These are phyloP conservation scores for Ophiostoma himal-ulmi DNA, from an alignment of 2,329 filamentous ascomycete genomes.

Conservation along the genomic window DNA sequence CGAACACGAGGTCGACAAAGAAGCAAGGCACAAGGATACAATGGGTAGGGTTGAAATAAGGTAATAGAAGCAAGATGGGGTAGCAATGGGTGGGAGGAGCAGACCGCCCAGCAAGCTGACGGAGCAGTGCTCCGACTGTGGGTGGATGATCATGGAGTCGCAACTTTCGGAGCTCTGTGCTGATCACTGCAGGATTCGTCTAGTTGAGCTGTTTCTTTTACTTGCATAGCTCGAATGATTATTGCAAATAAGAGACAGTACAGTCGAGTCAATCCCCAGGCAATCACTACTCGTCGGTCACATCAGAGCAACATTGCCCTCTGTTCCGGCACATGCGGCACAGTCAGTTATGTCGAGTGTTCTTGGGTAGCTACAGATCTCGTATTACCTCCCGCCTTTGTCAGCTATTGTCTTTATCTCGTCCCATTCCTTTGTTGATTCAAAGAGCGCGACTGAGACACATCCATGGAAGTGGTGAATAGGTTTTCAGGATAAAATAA, in stretches of 20 bases:
- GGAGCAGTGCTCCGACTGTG: not conserved
- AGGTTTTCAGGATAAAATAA: not conserved
- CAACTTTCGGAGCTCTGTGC: not conserved
- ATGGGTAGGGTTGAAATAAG: not conserved
- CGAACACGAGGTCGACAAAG: conserved; percentile 18
- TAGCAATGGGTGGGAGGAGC: not conserved
- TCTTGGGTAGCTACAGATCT: not conserved
- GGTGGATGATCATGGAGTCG: not conserved
- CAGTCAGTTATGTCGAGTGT: not conserved
- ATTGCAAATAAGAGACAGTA: not conserved
- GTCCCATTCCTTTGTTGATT: not conserved
- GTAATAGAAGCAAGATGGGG: not conserved
- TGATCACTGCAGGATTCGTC: not conserved
- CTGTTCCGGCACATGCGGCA: not conserved
- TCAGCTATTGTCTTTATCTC: not conserved
- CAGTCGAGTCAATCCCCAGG: not conserved
- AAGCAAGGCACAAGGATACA: not conserved
- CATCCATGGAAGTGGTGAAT: not conserved
- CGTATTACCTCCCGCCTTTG: conserved; percentile 3
- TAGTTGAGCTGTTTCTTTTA: not conserved
- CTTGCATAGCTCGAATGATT: not conserved
- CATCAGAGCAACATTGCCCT: too few relatives aligned
- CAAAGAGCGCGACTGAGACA: not conserved
- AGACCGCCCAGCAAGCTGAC: not conserved
- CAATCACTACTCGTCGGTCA: not conserved